A percentile compares a stretch with the other conserved stretches of the same genome.
Conservation (phyloP, 768 basidiomycete genomes). For the Coprinopsis cinerea region DNA sequence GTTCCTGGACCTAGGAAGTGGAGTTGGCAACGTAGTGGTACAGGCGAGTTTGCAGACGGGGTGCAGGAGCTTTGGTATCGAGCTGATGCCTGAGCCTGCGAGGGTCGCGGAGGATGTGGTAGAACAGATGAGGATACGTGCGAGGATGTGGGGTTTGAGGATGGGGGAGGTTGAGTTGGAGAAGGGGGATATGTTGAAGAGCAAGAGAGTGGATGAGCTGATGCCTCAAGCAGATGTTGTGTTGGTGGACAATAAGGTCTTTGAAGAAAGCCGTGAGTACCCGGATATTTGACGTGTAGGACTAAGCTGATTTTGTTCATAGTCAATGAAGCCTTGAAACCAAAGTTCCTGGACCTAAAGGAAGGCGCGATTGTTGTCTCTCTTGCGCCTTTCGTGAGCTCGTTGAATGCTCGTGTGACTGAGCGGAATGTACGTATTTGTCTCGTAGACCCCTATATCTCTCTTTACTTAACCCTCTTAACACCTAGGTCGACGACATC, state of each 20-base stretch:
- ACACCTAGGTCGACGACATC: conserved; percentile 63
- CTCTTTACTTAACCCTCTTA: conserved; percentile 4
- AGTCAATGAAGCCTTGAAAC: conserved; percentile 86
- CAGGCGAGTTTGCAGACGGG: conserved; percentile 81
- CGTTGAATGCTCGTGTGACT: conserved; percentile 66
- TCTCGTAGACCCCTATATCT: neutral
- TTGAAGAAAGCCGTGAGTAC: conserved; percentile 64
- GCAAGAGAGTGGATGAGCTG: conserved; percentile 58
- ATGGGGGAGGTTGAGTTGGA: conserved; percentile 74
- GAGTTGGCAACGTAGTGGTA: conserved; percentile 79
- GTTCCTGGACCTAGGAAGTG: conserved; percentile 82
- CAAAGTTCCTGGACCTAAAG: conserved; percentile 91
- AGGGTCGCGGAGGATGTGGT: conserved; percentile 73
- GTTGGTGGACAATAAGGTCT: conserved; percentile 85
- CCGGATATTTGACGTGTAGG: no score
- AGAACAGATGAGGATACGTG: conserved; percentile 67
- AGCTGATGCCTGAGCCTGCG: conserved; percentile 73
- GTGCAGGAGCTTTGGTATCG: conserved; percentile 71
- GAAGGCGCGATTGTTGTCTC: conserved; percentile 90
- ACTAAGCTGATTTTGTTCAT: conserved; percentile 9
- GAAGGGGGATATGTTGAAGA: conserved; percentile 81
- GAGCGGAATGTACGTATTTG: conserved; percentile 64
- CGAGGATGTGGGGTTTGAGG: conserved; percentile 86
- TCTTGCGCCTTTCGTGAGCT: conserved; percentile 78
- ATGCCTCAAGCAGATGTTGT: conserved; percentile 86